These are phyloP conservation scores for Hemileccinum impolitum DNA, from an alignment of 768 basidiomycete genomes.

Conservation along the genomic window DNA sequence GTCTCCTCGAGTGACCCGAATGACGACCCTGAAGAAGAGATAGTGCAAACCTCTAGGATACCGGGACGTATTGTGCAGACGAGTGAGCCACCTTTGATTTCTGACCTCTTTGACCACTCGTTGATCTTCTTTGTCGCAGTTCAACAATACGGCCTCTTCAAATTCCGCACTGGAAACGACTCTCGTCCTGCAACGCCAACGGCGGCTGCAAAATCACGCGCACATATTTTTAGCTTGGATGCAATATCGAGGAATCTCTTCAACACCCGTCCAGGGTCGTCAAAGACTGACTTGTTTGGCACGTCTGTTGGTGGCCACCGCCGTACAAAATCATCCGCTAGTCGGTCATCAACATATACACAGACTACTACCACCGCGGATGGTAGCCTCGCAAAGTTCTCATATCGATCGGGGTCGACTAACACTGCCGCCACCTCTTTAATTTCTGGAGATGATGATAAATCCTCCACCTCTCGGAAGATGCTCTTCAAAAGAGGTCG, in stretches of 20 bases:
- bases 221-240: constrained; percentile 87
- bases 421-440: constrained; percentile 60
- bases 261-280: constrained; percentile 60
- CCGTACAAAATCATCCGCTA: constrained; percentile 58
- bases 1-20: constrained; percentile 71
- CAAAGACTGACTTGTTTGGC: constrained; percentile 74
- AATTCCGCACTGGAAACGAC: constrained; percentile 74
- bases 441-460: constrained; percentile 60
- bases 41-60: constrained; percentile 74
- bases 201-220: constrained; percentile 63
- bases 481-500: constrained; percentile 45
- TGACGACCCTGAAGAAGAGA: constrained; percentile 78
- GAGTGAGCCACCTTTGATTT: constrained; percentile 48
- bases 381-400: constrained; percentile 68
- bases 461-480: constrained; percentile 44
- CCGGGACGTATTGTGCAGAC: constrained; percentile 75
- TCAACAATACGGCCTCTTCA: constrained; percentile 86
- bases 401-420: constrained; percentile 67
- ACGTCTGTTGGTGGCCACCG: constrained; percentile 66
- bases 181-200: constrained; percentile 87
- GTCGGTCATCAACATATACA: constrained; percentile 72
- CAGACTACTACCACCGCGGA: constrained; percentile 66
- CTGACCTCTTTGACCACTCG: background rate
- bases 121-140: constrained; percentile 41
- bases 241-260: constrained; percentile 89